A percentile compares a stretch with the other conserved stretches of the same genome.
Evolutionary conservation across 306 rosid genomes (phyloP).

Genomic region (Luffa aegyptiaca): DNA sequence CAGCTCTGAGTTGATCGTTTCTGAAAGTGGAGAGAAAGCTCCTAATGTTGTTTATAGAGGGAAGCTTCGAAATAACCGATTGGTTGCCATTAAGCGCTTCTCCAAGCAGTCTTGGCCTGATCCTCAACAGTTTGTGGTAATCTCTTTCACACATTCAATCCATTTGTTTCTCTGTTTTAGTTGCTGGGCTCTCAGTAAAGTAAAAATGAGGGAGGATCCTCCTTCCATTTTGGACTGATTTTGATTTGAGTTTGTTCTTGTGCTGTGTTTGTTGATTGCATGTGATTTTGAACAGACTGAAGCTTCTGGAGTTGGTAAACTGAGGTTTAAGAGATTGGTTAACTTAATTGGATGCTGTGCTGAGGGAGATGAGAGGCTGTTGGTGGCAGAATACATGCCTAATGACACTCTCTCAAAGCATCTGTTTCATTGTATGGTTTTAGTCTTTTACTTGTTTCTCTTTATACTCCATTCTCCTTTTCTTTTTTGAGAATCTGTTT

Average conservation of each 20-base stretch:
- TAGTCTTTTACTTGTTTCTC: neutral
- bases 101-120: conserved; percentile 35
- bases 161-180: neutral
- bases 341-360: conserved; percentile 28
- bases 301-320: conserved; percentile 24
- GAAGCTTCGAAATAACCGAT: conserved; percentile 25
- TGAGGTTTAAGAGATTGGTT: conserved; percentile 21
- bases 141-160: neutral
- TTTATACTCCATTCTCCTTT: neutral
- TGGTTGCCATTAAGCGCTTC: conserved; percentile 33
- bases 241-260: neutral
- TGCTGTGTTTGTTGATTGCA: neutral
- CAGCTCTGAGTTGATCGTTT: conserved; percentile 21
- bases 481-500: neutral
- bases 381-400: conserved; percentile 31
- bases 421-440: conserved; percentile 23
- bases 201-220: neutral
- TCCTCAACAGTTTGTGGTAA: conserved; percentile 31
- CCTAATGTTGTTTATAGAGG: conserved; percentile 36
- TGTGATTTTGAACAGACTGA: conserved; percentile 15
- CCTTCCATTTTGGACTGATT: neutral
- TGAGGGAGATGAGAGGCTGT: conserved; percentile 28
- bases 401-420: conserved; percentile 27
- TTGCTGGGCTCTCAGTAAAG: neutral
- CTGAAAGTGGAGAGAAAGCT: conserved; percentile 37